Percentiles rank a stretch among this genome's conserved stretches.
phyloP scores from a whole-genome alignment of 2,329 filamentous ascomycete genomes.

The Pyrenochaeta sp. region DNA sequence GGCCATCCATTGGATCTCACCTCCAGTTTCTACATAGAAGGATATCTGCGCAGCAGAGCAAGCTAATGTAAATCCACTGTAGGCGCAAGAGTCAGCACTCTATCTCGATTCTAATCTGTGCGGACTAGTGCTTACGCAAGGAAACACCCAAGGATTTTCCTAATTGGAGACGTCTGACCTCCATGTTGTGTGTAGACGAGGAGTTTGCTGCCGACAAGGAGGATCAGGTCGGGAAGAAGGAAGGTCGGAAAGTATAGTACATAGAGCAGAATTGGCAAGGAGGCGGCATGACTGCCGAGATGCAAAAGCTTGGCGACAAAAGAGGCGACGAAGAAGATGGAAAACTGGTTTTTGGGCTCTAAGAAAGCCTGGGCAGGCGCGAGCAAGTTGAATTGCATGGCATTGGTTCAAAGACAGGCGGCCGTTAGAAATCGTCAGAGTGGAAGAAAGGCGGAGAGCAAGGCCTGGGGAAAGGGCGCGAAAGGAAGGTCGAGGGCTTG shows the following conservation, averaged over 20 bases:
- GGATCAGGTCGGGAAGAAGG: constrained; percentile 20
- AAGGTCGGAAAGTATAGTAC: constrained; percentile 27
- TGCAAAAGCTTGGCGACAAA: constrained; percentile 26
- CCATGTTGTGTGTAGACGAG: constrained; percentile 21
- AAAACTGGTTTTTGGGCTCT: constrained; percentile 21
- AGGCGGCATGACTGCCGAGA: constrained; percentile 23
- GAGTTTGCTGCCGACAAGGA: constrained; percentile 23
- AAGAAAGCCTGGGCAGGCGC: constrained; percentile 23
- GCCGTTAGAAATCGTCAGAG: constrained; percentile 3
- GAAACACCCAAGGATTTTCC: constrained; percentile 9
- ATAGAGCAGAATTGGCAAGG: constrained; percentile 25
- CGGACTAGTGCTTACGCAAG: constrained; percentile 18
- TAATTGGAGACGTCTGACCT: constrained; percentile 12
- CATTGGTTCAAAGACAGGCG: constrained; percentile 6
- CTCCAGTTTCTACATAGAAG: constrained; percentile 24
- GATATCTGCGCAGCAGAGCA: constrained; percentile 26
- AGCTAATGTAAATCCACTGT: constrained; percentile 19
- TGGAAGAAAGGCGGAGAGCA: background rate
- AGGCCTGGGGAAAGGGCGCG: background rate
- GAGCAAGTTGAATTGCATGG: constrained; percentile 24
- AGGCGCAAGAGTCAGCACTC: constrained; percentile 2
- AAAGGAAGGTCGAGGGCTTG: background rate
- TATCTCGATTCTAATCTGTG: background rate
- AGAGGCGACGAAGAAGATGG: constrained; percentile 24
- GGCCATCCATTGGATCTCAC: constrained; percentile 30